phyloP scores from a whole-genome alignment of 306 rosid genomes.

The Nissolia schottii region DNA sequence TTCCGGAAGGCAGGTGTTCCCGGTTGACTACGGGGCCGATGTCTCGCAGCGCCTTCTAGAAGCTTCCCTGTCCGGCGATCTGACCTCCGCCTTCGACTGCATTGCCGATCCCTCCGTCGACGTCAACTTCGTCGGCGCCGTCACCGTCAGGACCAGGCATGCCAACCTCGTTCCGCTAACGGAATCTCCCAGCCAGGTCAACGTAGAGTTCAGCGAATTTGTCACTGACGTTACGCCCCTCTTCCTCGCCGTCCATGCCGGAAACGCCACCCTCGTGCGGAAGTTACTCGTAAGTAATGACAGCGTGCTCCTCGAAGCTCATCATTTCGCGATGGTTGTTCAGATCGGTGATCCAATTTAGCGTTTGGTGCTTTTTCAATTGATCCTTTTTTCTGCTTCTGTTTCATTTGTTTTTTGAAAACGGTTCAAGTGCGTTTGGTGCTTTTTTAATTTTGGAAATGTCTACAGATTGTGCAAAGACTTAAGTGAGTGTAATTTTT shows the following conservation, averaged over 20 bases:
- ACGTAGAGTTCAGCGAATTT: slow-evolving; percentile 61
- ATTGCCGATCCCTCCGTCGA: slow-evolving; percentile 72
- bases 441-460: not conserved
- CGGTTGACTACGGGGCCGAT: slow-evolving; percentile 74
- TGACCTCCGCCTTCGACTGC: slow-evolving; percentile 51
- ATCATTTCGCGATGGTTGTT: not conserved
- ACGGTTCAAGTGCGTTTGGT: not conserved
- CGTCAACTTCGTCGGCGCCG: slow-evolving; percentile 84
- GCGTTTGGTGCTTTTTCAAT: slow-evolving; percentile 29
- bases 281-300: slow-evolving; percentile 65
- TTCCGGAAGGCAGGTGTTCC: slow-evolving; percentile 74
- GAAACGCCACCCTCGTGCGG: slow-evolving; percentile 50
- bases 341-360: slow-evolving; percentile 28
- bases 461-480: not conserved
- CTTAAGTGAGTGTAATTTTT: not conserved
- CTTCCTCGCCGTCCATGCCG: slow-evolving; percentile 81
- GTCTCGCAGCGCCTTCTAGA: slow-evolving; percentile 79
- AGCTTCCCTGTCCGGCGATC: slow-evolving; percentile 78
- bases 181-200: slow-evolving; percentile 62
- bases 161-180: slow-evolving; percentile 46
- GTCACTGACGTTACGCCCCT: slow-evolving; percentile 81
- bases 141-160: slow-evolving; percentile 45
- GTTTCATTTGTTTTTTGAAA: not conserved
- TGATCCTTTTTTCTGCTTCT: not conserved
- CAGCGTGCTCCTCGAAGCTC: not conserved